Conservation (phyloP, 176 grass and related monocot genomes). For the Avena sativa region DNA sequence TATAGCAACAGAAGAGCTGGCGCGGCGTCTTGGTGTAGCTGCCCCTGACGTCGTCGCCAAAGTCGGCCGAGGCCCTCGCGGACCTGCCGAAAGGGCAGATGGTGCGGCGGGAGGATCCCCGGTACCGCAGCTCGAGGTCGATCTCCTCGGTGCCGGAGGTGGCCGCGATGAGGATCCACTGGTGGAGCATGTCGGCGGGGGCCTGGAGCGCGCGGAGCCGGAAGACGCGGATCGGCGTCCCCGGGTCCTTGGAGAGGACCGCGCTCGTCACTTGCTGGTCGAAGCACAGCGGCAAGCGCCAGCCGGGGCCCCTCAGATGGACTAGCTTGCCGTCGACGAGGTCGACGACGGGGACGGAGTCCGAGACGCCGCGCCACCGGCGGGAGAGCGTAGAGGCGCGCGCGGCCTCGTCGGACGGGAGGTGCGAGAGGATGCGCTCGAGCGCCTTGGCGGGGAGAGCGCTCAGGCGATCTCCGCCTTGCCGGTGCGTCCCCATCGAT, state of each 20-base stretch:
- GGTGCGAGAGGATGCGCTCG: neutral
- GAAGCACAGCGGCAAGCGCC: neutral
- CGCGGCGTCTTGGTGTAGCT: neutral
- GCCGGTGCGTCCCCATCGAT: neutral
- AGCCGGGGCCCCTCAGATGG: neutral
- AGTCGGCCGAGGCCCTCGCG: neutral
- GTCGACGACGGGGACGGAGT: constrained; percentile 14
- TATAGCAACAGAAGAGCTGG: neutral
- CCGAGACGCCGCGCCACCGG: neutral
- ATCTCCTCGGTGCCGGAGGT: neutral
- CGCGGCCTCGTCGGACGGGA: neutral
- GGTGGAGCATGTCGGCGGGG: neutral
- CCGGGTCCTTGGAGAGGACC: neutral
- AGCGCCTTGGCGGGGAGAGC: neutral
- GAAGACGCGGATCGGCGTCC: constrained; percentile 4
- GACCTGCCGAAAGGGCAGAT: constrained; percentile 2
- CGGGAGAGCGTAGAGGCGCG: neutral
- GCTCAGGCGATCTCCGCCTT: constrained; percentile 9
- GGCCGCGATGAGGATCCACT: neutral
- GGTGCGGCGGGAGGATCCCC: neutral
- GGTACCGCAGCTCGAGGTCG: neutral
- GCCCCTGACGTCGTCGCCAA: neutral
- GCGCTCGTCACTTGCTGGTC: constrained; percentile 7
- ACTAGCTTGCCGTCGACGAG: neutral
- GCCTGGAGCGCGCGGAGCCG: neutral